Percentiles rank a stretch among this genome's conserved stretches.
These are phyloP conservation scores for Penicillium bovifimosum DNA, from an alignment of 495 filamentous ascomycete genomes.

Conservation along the genomic window DNA sequence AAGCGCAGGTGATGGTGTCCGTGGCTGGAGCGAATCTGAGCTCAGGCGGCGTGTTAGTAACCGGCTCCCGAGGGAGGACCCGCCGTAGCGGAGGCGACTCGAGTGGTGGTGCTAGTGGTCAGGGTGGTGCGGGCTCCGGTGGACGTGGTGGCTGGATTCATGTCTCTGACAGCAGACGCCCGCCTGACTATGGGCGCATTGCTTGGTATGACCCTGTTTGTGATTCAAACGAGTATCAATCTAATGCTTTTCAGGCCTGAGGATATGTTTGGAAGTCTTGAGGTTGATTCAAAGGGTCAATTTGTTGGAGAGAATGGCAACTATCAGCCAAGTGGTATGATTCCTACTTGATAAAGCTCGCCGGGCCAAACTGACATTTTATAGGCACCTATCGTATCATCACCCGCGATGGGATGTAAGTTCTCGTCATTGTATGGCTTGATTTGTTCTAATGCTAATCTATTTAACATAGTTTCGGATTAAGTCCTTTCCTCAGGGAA, in stretches of 20 bases:
- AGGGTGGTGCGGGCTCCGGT: conserved; percentile 77
- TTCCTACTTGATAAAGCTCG: background rate
- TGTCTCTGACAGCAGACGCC: conserved; percentile 73
- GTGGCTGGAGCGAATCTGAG: conserved; percentile 67
- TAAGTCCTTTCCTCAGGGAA: conserved; percentile 53
- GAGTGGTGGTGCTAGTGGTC: conserved; percentile 69
- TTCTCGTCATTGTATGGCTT: conserved; percentile 3
- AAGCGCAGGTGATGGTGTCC: conserved; percentile 76
- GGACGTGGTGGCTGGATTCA: conserved; percentile 87
- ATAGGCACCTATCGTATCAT: conserved; percentile 50
- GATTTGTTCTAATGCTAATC: conserved; percentile 14
- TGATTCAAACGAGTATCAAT: background rate
- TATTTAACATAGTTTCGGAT: conserved; percentile 37
- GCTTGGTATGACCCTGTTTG: conserved; percentile 48
- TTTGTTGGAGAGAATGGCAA: conserved; percentile 57
- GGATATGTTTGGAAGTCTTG: conserved; percentile 90
- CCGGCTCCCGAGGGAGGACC: conserved; percentile 33
- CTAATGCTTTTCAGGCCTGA: conserved; percentile 51
- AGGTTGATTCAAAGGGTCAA: conserved; percentile 71
- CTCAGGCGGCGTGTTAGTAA: conserved; percentile 59
- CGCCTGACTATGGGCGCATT: conserved; percentile 87
- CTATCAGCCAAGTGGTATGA: conserved; percentile 54
- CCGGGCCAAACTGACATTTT: conserved; percentile 9
- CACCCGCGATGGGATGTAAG: conserved; percentile 59
- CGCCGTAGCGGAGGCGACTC: conserved; percentile 48